Conservation (phyloP, 176 grass and related monocot genomes). For the Oryza coarctata region DNA sequence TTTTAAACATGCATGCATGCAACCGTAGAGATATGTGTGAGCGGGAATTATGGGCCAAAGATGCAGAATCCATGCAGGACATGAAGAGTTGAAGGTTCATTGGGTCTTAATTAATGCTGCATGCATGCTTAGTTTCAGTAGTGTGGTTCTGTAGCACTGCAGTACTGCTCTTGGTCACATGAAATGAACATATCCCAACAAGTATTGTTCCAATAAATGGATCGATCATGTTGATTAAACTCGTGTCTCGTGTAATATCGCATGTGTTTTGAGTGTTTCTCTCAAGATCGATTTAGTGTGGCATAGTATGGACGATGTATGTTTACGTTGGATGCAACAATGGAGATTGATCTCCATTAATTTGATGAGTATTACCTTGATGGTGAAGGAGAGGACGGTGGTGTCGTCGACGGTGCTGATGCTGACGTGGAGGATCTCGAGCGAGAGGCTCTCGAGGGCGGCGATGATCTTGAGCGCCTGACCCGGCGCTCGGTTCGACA, state of each 20-base stretch:
- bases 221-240: neutral
- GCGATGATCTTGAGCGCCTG: constrained; percentile 73
- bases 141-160: neutral
- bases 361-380: constrained; percentile 53
- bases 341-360: neutral
- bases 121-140: neutral
- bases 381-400: constrained; percentile 85
- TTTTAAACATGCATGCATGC: neutral
- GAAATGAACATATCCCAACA: constrained; percentile 14
- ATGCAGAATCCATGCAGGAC: neutral
- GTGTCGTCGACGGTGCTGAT: constrained; percentile 69
- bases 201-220: neutral
- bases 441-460: constrained; percentile 61
- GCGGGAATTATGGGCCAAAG: neutral
- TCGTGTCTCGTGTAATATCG: neutral
- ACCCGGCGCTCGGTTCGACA: constrained; percentile 50
- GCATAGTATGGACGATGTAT: too few species aligned
- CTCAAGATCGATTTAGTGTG: neutral
- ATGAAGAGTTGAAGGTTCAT: neutral
- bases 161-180: neutral
- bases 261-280: neutral
- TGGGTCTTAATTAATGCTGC: neutral
- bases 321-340: neutral
- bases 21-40: neutral
- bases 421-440: constrained; percentile 76